phyloP scores from a whole-genome alignment of 176 grass and related monocot genomes.

The Oryza longistaminata region DNA sequence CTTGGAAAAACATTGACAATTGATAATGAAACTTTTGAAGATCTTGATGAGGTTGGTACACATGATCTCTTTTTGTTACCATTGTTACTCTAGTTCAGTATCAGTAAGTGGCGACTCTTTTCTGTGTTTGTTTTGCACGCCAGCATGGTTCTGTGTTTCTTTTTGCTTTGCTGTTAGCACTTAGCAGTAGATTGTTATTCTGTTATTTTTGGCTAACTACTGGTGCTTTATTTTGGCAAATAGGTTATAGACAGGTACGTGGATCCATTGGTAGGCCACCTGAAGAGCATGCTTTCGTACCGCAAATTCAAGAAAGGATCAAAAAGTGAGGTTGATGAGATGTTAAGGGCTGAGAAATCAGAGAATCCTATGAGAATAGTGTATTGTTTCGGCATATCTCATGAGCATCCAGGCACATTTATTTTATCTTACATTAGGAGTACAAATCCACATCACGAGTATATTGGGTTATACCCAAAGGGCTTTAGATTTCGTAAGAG shows the following conservation, averaged over 20 bases:
- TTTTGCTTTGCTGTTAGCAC: not conserved
- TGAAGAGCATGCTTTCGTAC: slow-evolving; percentile 86
- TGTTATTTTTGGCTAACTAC: not conserved
- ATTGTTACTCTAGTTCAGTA: not conserved
- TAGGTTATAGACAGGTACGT: slow-evolving; percentile 98
- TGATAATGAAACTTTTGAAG: slow-evolving; percentile 92
- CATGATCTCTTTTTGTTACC: not conserved
- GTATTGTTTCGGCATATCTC: slow-evolving; percentile 88
- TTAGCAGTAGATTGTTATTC: not conserved
- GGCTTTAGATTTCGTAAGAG: slow-evolving; percentile 88
- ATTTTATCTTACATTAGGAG: slow-evolving; percentile 92
- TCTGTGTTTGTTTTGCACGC: not conserved
- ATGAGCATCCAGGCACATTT: slow-evolving; percentile 89
- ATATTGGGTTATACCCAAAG: slow-evolving; percentile 91
- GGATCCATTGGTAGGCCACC: slow-evolving; percentile 79
- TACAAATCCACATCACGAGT: slow-evolving; percentile 94
- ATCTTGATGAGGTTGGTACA: slow-evolving; percentile 90
- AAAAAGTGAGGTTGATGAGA: slow-evolving; percentile 79
- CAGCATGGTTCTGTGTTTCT: not conserved
- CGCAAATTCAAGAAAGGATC: slow-evolving; percentile 89
- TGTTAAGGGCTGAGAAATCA: slow-evolving; percentile 73
- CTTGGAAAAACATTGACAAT: slow-evolving; percentile 89
- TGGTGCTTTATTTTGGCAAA: slow-evolving; percentile 19
- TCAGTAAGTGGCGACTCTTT: not conserved
- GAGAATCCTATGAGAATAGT: slow-evolving; percentile 93